Percentiles rank a stretch among this genome's conserved stretches.
These are phyloP conservation scores for Chalaropsis ovoidea DNA, from an alignment of 2,329 filamentous ascomycete species.

Conservation along the genomic window DNA sequence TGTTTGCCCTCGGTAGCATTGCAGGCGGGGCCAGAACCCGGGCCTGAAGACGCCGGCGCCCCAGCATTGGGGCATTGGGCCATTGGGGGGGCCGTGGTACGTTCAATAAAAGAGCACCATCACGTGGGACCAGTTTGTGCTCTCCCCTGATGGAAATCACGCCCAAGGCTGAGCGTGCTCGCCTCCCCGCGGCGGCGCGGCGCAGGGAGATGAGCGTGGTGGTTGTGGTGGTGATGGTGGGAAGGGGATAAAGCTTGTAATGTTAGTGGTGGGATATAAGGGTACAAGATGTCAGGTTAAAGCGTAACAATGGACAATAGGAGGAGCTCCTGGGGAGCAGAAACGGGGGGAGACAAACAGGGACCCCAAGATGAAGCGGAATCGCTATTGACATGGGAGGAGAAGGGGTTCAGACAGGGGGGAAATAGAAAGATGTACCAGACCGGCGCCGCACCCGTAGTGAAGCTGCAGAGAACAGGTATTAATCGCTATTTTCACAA, in stretches of 20 bases:
- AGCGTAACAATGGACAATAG: slow-evolving; percentile 7
- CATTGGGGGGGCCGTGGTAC: not conserved
- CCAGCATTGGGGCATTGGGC: not conserved
- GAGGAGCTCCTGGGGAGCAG: not conserved
- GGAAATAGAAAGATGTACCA: not conserved
- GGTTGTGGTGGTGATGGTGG: not conserved
- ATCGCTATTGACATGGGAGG: not conserved
- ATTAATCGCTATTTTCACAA: too few relatives aligned
- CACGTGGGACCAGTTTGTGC: not conserved
- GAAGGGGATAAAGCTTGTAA: not conserved
- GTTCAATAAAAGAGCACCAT: not conserved
- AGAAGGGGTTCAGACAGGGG: not conserved
- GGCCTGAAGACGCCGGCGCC: not conserved
- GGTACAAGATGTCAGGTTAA: not conserved
- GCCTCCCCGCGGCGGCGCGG: not conserved
- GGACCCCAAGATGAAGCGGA: not conserved
- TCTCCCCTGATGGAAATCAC: slow-evolving; percentile 6
- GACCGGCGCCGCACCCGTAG: not conserved
- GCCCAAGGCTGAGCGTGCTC: not conserved
- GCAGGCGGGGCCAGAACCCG: not conserved
- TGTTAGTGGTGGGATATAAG: not conserved
- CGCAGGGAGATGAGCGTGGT: not conserved
- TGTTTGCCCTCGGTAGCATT: not conserved
- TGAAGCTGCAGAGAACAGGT: not conserved
- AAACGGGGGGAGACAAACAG: not conserved